Evolutionary conservation across 148 eudicot genomes (phyloP).

Genomic region (Linanthus parryae): DNA sequence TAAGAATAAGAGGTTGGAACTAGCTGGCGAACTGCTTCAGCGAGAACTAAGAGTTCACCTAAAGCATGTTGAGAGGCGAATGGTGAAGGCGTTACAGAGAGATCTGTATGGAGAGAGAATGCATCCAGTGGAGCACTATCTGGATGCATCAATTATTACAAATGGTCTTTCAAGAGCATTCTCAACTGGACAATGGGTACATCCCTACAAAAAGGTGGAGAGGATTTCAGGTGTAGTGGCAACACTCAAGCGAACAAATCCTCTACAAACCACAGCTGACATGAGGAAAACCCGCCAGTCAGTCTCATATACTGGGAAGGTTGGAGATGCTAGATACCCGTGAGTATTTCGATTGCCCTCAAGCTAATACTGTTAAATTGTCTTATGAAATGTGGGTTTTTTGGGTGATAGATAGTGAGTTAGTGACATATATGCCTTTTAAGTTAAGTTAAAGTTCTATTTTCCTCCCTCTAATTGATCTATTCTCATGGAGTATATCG

Average conservation of each 20-base stretch:
- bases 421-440: too few relatives aligned
- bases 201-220: conserved; percentile 69
- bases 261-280: conserved; percentile 71
- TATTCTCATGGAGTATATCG: too few relatives aligned
- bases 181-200: conserved; percentile 86
- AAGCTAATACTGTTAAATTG: too few relatives aligned
- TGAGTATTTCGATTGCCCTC: too few relatives aligned
- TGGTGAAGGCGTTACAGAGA: conserved; percentile 82
- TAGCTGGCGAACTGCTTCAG: conserved; percentile 80
- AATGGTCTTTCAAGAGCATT: conserved; percentile 91
- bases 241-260: conserved; percentile 79
- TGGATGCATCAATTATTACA: conserved; percentile 82
- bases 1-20: conserved; percentile 79
- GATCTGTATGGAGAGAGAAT: conserved; percentile 80
- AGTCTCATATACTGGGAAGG: conserved; percentile 81
- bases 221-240: conserved; percentile 82
- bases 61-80: conserved; percentile 88
- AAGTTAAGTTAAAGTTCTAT: too few relatives aligned
- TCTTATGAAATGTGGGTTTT: too few relatives aligned
- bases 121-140: conserved; percentile 54
- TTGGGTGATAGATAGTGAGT: too few relatives aligned
- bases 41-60: conserved; percentile 73
- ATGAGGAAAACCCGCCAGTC: conserved; percentile 90
- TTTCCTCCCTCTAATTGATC: too few relatives aligned
- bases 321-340: conserved; percentile 99